Base-by-base conservation (phyloP, 2,329 filamentous ascomycete species). In the Endoconidiophora polonica region DNA sequence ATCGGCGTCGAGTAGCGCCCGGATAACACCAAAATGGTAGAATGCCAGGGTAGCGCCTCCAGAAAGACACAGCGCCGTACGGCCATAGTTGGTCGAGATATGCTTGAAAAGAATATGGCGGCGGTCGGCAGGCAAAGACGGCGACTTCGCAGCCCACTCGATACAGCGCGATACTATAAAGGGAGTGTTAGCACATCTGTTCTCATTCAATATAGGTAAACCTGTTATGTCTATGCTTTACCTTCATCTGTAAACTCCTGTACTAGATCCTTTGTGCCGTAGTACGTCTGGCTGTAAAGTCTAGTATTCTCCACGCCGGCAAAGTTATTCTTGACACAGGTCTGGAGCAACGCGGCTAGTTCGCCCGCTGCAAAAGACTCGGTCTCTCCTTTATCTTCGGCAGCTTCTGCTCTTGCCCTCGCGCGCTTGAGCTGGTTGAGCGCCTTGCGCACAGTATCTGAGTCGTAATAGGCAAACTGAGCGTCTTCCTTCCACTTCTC, bases 241-340 rank as follows among this genome's bases (percentile, higher is more conserved):
- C 79, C 72, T 65, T 96, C 88, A 54, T 95, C 86, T 42, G 94
- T 69, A 60, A 90, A 96, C 50, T 81, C 79, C 64, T 96, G 91
- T 26, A 94, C 85, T 56, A 95, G 66, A 54, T 91, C 78, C 65
- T 98, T 98, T n/a, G 91, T 96, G 29, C 91, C 91, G 58, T 87
- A 94, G 62, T 98, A 98, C 2, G 90, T 94, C 66, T 96, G 88
- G 59, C 86, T 94, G 63, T 98, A 98, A n/a, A 98, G 67, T 49
- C 86, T 76, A 7, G 90, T 79, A 59, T 94, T 96, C 64, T 98
- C 91, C 12, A 94, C 81, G 0, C 91, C 91, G 16, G 86, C 86
- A 65, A 96, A 98, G 61, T 98, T 96, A 65, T 88, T 94, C 73
- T 95, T 98, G 58, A 95, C 83, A 61, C 88, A 96, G 12, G 85